These are phyloP conservation scores for Butyriboletus loyo DNA, from an alignment of 768 basidiomycete genomes.

Conservation along the genomic window DNA sequence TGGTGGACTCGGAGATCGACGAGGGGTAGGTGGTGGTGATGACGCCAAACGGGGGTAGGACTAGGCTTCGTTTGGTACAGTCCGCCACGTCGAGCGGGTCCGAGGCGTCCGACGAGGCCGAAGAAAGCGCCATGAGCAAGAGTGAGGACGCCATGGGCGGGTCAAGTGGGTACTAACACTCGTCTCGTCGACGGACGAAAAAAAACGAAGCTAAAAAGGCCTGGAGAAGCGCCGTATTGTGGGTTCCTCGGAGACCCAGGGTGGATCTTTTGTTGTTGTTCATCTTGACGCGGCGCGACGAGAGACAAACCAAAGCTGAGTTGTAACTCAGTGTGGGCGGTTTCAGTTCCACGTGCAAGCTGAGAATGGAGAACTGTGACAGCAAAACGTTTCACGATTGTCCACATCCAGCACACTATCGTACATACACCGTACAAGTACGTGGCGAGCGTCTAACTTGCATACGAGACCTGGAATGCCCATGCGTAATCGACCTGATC, in stretches of 20 bases:
- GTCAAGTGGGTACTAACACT: too few relatives aligned
- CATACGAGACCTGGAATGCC: slow-evolving; percentile 40
- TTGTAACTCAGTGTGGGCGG: too few relatives aligned
- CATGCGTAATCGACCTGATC: slow-evolving; percentile 35
- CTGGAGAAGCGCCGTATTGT: neutral
- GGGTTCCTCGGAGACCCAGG: neutral
- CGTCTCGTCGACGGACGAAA: too few relatives aligned
- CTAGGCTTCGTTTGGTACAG: neutral
- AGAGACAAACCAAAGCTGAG: too few relatives aligned
- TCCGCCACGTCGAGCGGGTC: neutral
- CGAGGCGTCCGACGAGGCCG: neutral
- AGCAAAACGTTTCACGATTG: neutral
- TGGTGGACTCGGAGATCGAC: neutral
- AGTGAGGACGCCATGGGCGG: slow-evolving; percentile 8
- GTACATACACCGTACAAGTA: neutral
- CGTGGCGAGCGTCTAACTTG: neutral
- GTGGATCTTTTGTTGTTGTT: neutral
- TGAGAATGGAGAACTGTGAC: neutral
- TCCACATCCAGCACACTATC: neutral
- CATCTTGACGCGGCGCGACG: slow-evolving; percentile 4
- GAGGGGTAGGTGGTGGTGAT: neutral
- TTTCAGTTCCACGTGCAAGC: neutral
- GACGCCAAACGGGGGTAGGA: neutral
- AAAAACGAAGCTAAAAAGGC: neutral
- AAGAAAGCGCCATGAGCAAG: slow-evolving; percentile 1